These are phyloP conservation scores for Wallacemonas sp. DNA, from an alignment of 208 protist species.

Conservation along the genomic window DNA sequence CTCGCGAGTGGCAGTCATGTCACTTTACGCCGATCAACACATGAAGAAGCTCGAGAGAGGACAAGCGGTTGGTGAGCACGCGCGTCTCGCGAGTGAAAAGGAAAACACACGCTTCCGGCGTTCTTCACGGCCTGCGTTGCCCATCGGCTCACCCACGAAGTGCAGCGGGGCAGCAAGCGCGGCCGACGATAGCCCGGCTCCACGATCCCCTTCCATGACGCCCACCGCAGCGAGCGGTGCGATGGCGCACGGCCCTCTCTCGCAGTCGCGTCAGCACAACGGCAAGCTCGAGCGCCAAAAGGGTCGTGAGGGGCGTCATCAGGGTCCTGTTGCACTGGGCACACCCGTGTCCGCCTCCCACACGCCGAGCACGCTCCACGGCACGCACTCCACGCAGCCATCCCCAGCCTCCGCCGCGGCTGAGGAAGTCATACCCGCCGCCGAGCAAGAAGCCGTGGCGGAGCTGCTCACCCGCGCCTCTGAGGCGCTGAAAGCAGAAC, in stretches of 20 bases:
- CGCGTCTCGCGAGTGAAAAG: not conserved
- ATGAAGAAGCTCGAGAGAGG: not conserved
- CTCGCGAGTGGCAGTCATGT: not conserved
- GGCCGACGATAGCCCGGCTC: not conserved
- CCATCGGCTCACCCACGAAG: slow-evolving; percentile 1
- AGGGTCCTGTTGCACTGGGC: too few species aligned
- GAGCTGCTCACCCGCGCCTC: slow-evolving; percentile 34
- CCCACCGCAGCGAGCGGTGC: too few species aligned
- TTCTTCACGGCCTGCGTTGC: slow-evolving; percentile 1
- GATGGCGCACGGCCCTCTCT: too few species aligned
- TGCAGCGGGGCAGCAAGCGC: not conserved
- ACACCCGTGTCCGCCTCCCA: not conserved
- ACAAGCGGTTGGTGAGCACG: not conserved
- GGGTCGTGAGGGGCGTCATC: too few species aligned
- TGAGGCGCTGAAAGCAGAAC: slow-evolving; percentile 31
- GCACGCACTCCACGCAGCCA: not conserved
- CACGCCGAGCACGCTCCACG: not conserved
- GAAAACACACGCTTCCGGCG: slow-evolving; percentile 4
- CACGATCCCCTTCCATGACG: not conserved
- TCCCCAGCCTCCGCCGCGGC: not conserved
- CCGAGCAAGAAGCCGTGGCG: slow-evolving; percentile 16
- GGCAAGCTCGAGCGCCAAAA: too few species aligned
- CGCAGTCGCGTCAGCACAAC: too few species aligned
- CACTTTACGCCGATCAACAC: slow-evolving; percentile 8
- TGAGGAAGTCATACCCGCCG: not conserved